phyloP scores from a whole-genome alignment of 2,329 filamentous ascomycete genomes.

The Graphium sp. region DNA sequence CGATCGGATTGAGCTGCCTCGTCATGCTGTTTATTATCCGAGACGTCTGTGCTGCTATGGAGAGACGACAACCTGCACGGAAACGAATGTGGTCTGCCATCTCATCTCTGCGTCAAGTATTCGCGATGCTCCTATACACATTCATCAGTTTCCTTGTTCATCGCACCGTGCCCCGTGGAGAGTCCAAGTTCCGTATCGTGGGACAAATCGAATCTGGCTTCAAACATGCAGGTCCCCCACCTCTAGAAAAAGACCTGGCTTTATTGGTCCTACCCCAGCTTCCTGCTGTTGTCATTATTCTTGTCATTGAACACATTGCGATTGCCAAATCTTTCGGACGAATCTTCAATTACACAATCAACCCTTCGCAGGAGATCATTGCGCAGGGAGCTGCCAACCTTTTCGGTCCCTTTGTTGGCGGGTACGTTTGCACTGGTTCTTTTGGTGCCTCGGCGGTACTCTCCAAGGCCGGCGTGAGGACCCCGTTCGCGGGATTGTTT shows the following conservation, averaged over 20 bases:
- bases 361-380: slow-evolving; percentile 65
- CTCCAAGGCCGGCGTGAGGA: slow-evolving; percentile 68
- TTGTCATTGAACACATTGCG: slow-evolving; percentile 70
- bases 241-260: slow-evolving; percentile 36
- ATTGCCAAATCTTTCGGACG: slow-evolving; percentile 72
- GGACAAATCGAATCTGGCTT: slow-evolving; percentile 54
- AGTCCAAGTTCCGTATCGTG: slow-evolving; percentile 44
- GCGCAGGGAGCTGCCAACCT: slow-evolving; percentile 64
- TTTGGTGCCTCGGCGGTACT: slow-evolving; percentile 62
- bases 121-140: slow-evolving; percentile 62
- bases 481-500: slow-evolving; percentile 62
- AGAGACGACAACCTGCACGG: slow-evolving; percentile 39
- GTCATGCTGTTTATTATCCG: slow-evolving; percentile 50
- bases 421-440: slow-evolving; percentile 25
- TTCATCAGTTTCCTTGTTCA: slow-evolving; percentile 56
- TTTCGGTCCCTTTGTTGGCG: slow-evolving; percentile 57
- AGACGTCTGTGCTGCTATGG: slow-evolving; percentile 39
- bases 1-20: slow-evolving; percentile 53
- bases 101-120: slow-evolving; percentile 58
- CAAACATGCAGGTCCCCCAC: slow-evolving; percentile 42
- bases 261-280: slow-evolving; percentile 41
- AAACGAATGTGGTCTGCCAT: slow-evolving; percentile 55
- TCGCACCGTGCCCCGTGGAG: slow-evolving; percentile 23
- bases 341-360: slow-evolving; percentile 63
- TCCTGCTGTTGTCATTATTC: slow-evolving; percentile 57